phyloP scores from a whole-genome alignment of 2,329 filamentous ascomycete genomes.

The Simplicillium sp. region DNA sequence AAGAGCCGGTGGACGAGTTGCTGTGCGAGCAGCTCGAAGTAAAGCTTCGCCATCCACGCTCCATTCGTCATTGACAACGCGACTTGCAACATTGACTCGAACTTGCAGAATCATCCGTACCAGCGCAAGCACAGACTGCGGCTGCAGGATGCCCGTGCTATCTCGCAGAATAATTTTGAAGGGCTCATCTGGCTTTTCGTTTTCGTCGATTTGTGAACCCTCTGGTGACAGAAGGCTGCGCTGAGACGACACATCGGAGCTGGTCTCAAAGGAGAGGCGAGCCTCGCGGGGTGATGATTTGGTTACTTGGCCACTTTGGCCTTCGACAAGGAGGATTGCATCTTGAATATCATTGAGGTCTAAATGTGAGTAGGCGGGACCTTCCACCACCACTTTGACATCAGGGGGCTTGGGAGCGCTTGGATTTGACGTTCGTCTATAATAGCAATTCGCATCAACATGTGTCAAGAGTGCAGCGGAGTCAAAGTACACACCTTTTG shows the following conservation, averaged over 20 bases:
- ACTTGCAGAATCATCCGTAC: constrained; percentile 19
- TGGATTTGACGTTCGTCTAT: constrained; percentile 2
- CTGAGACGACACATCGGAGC: too few species aligned
- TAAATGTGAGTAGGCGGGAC: constrained; percentile 23
- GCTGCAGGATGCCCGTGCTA: constrained; percentile 6
- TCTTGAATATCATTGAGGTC: constrained; percentile 22
- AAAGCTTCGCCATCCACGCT: constrained; percentile 16
- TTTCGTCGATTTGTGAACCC: neutral
- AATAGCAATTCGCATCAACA: too few species aligned
- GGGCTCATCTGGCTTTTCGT: neutral
- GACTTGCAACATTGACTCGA: constrained; percentile 18
- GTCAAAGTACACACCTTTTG: constrained; percentile 12
- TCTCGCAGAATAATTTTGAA: constrained; percentile 7
- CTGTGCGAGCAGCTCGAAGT: constrained; percentile 12
- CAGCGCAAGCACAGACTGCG: constrained; percentile 17
- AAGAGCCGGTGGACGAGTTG: constrained; percentile 8
- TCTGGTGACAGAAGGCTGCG: neutral
- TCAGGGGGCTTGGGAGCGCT: neutral
- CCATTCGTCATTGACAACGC: constrained; percentile 20
- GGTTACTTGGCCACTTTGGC: constrained; percentile 2
- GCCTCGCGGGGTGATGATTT: too few species aligned
- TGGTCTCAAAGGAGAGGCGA: too few species aligned
- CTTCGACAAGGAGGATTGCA: constrained; percentile 22
- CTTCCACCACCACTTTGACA: constrained; percentile 7
- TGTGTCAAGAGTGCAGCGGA: neutral